Percentiles rank a stretch among this genome's conserved stretches.
Evolutionary conservation across 75 land plant genomes (phyloP).

Genomic region (Sequoiadendron giganteum): DNA sequence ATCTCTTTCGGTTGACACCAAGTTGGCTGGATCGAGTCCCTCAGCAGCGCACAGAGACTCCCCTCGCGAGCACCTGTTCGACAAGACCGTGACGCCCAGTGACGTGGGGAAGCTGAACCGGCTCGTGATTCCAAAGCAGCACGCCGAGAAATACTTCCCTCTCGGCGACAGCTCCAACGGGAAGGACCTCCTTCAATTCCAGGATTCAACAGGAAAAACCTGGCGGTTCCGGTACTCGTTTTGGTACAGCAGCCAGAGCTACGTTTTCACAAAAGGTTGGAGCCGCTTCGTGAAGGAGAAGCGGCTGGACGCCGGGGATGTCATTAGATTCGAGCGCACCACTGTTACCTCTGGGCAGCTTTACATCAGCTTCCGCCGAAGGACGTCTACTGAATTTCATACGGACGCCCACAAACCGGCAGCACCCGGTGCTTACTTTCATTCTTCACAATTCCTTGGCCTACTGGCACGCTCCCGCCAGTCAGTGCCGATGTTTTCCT

Average conservation of each 20-base stretch:
- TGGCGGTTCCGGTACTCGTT: slow-evolving; percentile 54
- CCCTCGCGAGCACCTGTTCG: slow-evolving; percentile 61
- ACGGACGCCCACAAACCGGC: background rate
- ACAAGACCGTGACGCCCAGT: too few species aligned
- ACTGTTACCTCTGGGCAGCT: slow-evolving; percentile 21
- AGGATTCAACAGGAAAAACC: slow-evolving; percentile 29
- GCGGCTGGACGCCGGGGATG: slow-evolving; percentile 37
- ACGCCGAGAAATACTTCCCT: slow-evolving; percentile 79
- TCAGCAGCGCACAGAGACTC: background rate
- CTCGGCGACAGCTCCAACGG: slow-evolving; percentile 30
- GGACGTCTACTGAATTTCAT: background rate
- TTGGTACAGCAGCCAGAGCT: slow-evolving; percentile 37
- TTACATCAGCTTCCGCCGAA: slow-evolving; percentile 24
- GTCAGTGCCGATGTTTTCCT: too few species aligned
- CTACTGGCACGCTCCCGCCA: too few species aligned
- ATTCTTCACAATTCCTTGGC: background rate
- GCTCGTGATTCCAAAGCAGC: too few species aligned
- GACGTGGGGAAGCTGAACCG: too few species aligned
- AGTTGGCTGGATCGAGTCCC: background rate
- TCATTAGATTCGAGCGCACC: slow-evolving; percentile 28
- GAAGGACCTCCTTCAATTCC: slow-evolving; percentile 73
- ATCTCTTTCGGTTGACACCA: background rate
- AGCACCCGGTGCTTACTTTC: background rate
- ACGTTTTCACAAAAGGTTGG: slow-evolving; percentile 37
- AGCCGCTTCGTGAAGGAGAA: slow-evolving; percentile 49